A percentile compares a stretch with the other conserved stretches of the same genome.
phyloP scores from a whole-genome alignment of 1,139 yeast species.

The Yamadazyma spencermartinsiae region DNA sequence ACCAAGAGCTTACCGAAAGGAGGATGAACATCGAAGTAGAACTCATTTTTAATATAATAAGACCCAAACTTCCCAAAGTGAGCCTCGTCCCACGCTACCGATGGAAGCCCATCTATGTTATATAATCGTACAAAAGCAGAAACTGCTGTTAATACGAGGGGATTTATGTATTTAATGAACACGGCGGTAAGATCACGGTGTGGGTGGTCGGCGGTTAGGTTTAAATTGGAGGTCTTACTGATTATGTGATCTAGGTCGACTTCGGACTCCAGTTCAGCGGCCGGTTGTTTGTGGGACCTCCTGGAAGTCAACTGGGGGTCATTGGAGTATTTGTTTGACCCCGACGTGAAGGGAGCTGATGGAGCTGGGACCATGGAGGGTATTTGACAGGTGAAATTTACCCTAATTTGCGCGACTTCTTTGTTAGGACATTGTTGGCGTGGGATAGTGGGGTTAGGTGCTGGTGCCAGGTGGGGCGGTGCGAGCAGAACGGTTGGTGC shows the following conservation, averaged over 20 bases:
- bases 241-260: constrained; percentile 28
- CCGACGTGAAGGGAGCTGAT: constrained; percentile 4
- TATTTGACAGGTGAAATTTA: constrained; percentile 1
- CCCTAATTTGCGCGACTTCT: no score
- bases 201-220: constrained; percentile 14
- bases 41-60: constrained; percentile 86
- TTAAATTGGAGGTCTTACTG: constrained; percentile 25
- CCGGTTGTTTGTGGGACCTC: neutral
- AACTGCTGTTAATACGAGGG: constrained; percentile 48
- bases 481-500: no score
- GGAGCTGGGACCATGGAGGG: neutral
- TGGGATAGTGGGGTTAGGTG: no score
- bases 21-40: constrained; percentile 97
- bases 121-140: constrained; percentile 71
- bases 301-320: constrained; percentile 2
- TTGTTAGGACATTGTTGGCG: no score
- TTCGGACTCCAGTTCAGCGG: constrained; percentile 9
- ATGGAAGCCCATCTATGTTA: constrained; percentile 58
- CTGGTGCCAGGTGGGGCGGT: no score
- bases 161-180: constrained; percentile 27
- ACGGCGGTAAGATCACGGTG: constrained; percentile 8
- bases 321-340: constrained; percentile 5
- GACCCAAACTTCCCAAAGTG: constrained; percentile 95
- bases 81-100: constrained; percentile 85
- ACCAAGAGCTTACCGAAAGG: constrained; percentile 97